Conservation (phyloP, 1,284 basidiomycete species). For the Malassezia japonica region DNA sequence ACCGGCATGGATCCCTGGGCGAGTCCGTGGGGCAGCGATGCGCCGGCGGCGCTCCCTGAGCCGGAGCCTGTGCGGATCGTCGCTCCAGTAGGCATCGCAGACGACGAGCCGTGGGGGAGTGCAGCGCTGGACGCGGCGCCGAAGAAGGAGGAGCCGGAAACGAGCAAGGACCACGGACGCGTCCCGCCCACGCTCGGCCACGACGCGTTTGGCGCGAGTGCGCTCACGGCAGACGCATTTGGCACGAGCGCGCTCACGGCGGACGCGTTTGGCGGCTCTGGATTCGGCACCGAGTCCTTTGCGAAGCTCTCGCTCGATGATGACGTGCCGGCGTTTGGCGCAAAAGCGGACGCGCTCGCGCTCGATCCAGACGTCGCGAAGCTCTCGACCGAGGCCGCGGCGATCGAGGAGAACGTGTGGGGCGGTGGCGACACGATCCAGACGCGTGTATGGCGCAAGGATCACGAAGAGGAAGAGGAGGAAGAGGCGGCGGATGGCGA, state of each 20-base stretch:
- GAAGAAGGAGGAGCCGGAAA: no score
- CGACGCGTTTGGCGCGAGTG: no score
- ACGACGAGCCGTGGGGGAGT: constrained; percentile 1
- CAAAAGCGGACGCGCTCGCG: background rate
- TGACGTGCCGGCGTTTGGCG: background rate
- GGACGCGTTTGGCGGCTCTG: no score
- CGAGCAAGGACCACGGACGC: no score
- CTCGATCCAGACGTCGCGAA: constrained; percentile 4
- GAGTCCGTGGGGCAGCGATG: constrained; percentile 14
- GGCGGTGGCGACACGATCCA: constrained; percentile 8
- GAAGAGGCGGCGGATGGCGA: background rate
- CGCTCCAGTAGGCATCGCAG: no score
- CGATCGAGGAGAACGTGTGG: constrained; percentile 16
- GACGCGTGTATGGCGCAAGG: background rate
- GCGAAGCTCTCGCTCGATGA: background rate
- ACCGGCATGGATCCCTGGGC: constrained; percentile 16
- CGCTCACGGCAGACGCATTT: no score
- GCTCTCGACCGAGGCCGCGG: constrained; percentile 5
- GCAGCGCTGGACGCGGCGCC: background rate
- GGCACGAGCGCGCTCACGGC: no score
- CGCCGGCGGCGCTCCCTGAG: background rate
- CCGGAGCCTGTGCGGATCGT: background rate
- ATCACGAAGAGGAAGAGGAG: background rate
- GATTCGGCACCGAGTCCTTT: no score
- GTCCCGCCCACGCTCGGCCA: no score